Base-by-base conservation (phyloP, 805 yeast genomes). In the Barnettozyma californica region DNA sequence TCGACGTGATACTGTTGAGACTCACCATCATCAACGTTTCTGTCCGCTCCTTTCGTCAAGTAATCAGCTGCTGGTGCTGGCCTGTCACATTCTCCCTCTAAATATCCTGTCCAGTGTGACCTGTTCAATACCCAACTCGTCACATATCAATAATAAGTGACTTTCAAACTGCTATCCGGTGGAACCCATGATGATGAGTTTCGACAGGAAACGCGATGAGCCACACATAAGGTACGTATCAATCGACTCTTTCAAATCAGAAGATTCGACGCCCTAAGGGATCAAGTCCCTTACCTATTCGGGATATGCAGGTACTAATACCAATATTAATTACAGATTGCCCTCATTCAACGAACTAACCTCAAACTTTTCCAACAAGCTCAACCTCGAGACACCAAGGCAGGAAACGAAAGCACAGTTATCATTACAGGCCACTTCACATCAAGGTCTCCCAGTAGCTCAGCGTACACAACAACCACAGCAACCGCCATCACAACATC, bases 331-430 rank as follows among this genome's bases (percentile, higher is more conserved):
- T 29, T 27, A 19, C 21, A 60, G 64, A 29, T 56, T 61, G 0
- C 64, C 64, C 9, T 59, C 64, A 5, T 61, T 61, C 38, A 54
- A 43, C 34, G 58, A 54, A 26, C 46, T 61, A 7, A 59, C 64
- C 2, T 47, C 56, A 2, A 51, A 47, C n/a, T 46, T 60, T 49
- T 27, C 46, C 34, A 26, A 39, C 20, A 23, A 43, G 2, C 18
- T 40, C 16, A 11, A n/a, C 36, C 19, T 47, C 25, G 38, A 33
- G 19, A 18, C 25, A 21, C 35, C 42, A 44, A n/a, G 35, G 45
- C 40, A 35, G 26, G 35, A 21, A 9, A 13, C 31, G 29, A 27
- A 18, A 11, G n/a, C 34, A 16, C 45, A 19, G 25, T 9, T 4
- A 14, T 16, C 18, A 16, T 3, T 14, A 13, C 34, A 27, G 23